Base-by-base conservation (phyloP, 495 filamentous ascomycete species). In the Aspergillus kassunensis region DNA sequence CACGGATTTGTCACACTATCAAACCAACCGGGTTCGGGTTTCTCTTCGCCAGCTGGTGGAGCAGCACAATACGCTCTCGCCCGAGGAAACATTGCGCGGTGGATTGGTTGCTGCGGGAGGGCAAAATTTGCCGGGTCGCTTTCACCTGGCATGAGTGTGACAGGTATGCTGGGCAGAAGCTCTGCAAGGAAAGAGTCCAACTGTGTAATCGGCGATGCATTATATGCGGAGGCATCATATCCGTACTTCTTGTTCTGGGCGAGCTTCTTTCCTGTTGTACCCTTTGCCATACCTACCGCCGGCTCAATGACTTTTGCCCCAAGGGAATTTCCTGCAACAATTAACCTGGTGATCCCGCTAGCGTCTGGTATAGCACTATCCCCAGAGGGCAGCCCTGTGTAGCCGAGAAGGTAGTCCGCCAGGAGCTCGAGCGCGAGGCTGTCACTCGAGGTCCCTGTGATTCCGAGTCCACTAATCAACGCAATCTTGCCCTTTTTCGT, bases 1-100 rank as follows among this genome's bases (percentile, higher is more conserved):
- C 87, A 95, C 0, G 93, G 93, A 63, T 99, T 99, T 34, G 93
- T 97, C 33, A 89, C 89, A 34, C 78, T 80, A 69, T 97, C 88
- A 47, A 98, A 86, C 86, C 89, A 95, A 24, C 87, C 82, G 0
- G 78, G 71, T 44, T 84, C 79, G 16, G 68, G 61, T 24, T 68
- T 68, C 23, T 67, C 62, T 6, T 72, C 67, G 0, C 57, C 74
- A 6, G 82, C 76, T 13, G 68, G 61, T 12, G 79, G 72, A 19
- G 80, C 72, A 19, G 72, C 58, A 25, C 64, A 68, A 61, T 90
- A 97, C 20, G 76, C 71, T 56, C 91, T 74, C 18, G 88, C 74
- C 12, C 80, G 77, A 2, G 88, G 87, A 50, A 95, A 88, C 84
- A 92, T 86, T 49, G 88, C 87, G 11, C 83, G 69, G 65, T 95